Conservation (phyloP, 139 green algal genomes). For the Closterium sp. region DNA sequence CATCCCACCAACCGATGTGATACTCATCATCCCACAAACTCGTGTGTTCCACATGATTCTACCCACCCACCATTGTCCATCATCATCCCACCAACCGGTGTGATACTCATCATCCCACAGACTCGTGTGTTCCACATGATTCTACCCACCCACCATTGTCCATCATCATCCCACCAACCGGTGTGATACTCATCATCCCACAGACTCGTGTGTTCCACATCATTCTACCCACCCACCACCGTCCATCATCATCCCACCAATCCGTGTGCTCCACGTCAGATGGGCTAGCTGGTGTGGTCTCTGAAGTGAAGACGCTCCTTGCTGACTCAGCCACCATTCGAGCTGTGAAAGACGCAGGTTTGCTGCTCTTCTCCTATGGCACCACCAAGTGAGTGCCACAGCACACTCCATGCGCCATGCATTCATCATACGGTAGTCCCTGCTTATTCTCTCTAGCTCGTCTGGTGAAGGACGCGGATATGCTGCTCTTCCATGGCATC, state of each 20-base stretch:
- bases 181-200: not conserved
- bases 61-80: no score
- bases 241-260: not conserved
- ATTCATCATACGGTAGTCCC: no score
- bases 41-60: not conserved
- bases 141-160: no score
- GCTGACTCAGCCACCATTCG: not conserved
- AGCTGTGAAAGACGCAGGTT: not conserved
- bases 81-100: no score
- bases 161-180: not conserved
- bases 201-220: not conserved
- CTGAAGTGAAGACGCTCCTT: constrained; percentile 8
- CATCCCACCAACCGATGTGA: no score
- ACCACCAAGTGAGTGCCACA: constrained; percentile 5
- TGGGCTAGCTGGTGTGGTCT: constrained; percentile 22
- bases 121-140: not conserved
- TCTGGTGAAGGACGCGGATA: no score
- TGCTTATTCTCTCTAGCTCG: no score
- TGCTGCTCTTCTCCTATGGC: constrained; percentile 23
- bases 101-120: not conserved
- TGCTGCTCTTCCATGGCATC: no score
- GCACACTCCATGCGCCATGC: no score
- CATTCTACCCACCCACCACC: not conserved
- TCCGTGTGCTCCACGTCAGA: not conserved
- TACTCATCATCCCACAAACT: no score